Evolutionary conservation across 2,329 filamentous ascomycete genomes (phyloP), one percentile per base, ranked within the genome.

Genomic region (Verticillium longisporum): DNA sequence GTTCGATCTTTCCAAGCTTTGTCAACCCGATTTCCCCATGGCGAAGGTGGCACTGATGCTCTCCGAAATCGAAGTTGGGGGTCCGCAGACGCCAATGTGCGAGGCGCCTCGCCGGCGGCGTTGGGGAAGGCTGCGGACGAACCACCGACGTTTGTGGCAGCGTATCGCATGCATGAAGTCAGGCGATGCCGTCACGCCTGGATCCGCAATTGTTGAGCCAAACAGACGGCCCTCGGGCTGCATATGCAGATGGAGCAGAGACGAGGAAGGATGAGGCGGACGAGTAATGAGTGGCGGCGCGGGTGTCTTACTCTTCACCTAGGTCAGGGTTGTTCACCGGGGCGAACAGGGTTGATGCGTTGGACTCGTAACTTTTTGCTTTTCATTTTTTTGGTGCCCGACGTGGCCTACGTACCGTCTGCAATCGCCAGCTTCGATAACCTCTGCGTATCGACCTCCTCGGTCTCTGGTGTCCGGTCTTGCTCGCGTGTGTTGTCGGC

Each of bases 391-490:
- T 26, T 26, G 45, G 45, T 11, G 45, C 45, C 45, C 45, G 18
- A 50, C n/a, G 45, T 6, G 18, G 21, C 38, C 63, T 37, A 64
- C 58, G 56, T 36, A 38, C 34, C 58, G 38, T 61, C 62, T 6
- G 62, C 57, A 31, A 64, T 31, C 26, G 62, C 26, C 62, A 64
- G 56, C 38, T 60, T 64, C 15, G 62, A 59, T 58, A 64, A 60
- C 56, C 63, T 60, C 45, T 63, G 62, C 60, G 62, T 64, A 60
- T 63, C 61, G 38, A 63, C 36, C 26, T 64, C 63, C 58, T 69
- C 66, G 45, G 33, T 72, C 65, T 34, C 68, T 68, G 14, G 73
- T 61, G 9, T 61, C 57, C 37, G 62, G 60, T 21, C 60, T 55
- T 18, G 59, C 66, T 50, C 45, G 45, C 4, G 7, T 13, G 45